These are phyloP conservation scores for Saccharomyces pastorianus DNA, from an alignment of 1,139 yeast genomes.

Conservation along the genomic window DNA sequence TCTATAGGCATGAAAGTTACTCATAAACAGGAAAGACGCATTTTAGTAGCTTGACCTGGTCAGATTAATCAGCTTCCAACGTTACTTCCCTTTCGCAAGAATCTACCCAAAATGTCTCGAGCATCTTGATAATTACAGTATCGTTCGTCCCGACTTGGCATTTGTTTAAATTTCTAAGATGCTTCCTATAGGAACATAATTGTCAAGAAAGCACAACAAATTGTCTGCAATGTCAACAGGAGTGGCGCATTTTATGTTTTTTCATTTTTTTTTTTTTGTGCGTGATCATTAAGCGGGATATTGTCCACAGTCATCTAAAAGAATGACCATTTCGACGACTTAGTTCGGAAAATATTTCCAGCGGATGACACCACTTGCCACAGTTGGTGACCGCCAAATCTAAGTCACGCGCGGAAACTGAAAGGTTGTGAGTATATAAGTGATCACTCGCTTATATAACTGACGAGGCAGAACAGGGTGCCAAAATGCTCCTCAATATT, in stretches of 20 bases:
- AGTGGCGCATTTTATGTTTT: not conserved
- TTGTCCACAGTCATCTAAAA: not conserved
- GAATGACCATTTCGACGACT: not conserved
- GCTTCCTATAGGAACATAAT: not conserved
- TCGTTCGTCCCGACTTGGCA: not conserved
- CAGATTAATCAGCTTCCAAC: not conserved
- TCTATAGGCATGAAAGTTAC: not conserved
- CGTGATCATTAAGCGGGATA: not conserved
- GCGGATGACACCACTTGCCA: not conserved
- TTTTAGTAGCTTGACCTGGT: not conserved
- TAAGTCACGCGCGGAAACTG: not conserved
- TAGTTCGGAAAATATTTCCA: not conserved
- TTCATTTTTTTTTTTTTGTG: not conserved
- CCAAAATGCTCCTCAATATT: not conserved
- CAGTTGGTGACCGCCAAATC: not conserved
- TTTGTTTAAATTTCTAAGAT: not conserved
- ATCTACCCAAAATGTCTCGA: not conserved
- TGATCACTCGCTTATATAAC: not conserved
- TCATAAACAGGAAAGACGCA: not conserved
- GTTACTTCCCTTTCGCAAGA: not conserved
- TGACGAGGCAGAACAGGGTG: not conserved
- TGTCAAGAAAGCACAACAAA: not conserved
- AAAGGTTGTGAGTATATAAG: not conserved
- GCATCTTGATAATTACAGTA: not conserved
- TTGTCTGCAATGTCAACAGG: not conserved